phyloP scores from a whole-genome alignment of 805 yeast species.

The Priceomyces melissophilus region DNA sequence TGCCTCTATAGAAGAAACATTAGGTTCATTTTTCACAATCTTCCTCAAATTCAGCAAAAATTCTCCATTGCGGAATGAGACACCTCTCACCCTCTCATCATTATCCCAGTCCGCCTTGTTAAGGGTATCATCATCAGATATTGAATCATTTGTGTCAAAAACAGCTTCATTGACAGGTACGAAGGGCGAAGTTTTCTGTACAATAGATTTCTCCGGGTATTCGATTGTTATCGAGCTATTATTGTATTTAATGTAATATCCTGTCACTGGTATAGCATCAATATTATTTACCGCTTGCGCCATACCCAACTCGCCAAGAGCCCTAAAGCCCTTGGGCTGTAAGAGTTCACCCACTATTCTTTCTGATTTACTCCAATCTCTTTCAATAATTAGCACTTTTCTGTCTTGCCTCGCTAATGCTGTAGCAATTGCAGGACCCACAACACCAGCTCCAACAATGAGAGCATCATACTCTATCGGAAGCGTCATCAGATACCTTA shows the following conservation, averaged over 20 bases:
- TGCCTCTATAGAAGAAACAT: constrained; percentile 78
- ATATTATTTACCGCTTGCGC: constrained; percentile 67
- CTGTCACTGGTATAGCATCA: constrained; percentile 72
- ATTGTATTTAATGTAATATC: constrained; percentile 74
- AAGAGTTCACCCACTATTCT: constrained; percentile 95
- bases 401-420: constrained; percentile 89
- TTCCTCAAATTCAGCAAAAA: constrained; percentile 73
- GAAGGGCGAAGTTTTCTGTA: constrained; percentile 39
- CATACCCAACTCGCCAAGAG: constrained; percentile 81
- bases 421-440: constrained; percentile 91
- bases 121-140: constrained; percentile 46
- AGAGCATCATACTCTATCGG: constrained; percentile 65
- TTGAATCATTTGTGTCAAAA: constrained; percentile 54
- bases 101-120: constrained; percentile 53
- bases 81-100: constrained; percentile 61
- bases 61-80: constrained; percentile 90
- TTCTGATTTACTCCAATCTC: constrained; percentile 91
- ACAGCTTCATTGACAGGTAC: constrained; percentile 56
- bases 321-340: constrained; percentile 95
- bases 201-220: constrained; percentile 61
- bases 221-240: constrained; percentile 57
- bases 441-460: constrained; percentile 97
- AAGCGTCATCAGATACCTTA: constrained; percentile 1
- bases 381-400: constrained; percentile 71
- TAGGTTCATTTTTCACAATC: constrained; percentile 65